Conservation (phyloP, 768 basidiomycete species). For the Mycena metata region DNA sequence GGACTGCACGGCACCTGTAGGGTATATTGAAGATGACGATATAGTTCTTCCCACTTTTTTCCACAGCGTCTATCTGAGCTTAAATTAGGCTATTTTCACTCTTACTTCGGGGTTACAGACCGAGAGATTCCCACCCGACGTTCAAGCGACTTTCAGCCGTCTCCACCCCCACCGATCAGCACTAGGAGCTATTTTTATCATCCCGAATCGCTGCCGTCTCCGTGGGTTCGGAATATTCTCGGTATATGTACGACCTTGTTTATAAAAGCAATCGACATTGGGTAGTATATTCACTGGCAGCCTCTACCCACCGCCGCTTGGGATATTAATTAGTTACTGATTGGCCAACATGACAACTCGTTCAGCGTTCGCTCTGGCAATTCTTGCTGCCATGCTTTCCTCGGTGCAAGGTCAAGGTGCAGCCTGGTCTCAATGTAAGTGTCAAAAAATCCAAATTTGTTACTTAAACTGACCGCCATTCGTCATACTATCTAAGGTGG, state of each 20-base stretch:
- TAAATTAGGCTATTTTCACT: not conserved
- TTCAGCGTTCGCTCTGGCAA: constrained; percentile 11
- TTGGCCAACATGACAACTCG: not conserved
- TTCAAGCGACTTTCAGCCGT: constrained; percentile 12
- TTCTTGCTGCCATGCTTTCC: constrained; percentile 11
- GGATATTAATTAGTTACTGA: not conserved
- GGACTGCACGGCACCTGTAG: not conserved
- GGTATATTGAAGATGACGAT: not conserved
- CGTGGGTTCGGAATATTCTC: not conserved
- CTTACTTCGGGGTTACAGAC: not conserved
- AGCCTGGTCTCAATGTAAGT: constrained; percentile 6
- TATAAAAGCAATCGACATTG: not conserved
- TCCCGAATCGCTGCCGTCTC: not conserved
- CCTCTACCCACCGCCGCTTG: constrained; percentile 1
- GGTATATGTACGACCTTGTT: not conserved
- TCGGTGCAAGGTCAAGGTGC: constrained; percentile 4
- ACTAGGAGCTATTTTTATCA: not conserved
- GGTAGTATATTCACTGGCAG: not conserved
- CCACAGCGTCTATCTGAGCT: not conserved
- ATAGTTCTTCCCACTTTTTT: not conserved
- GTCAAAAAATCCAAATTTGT: not conserved
- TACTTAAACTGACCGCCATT: constrained; percentile 5
- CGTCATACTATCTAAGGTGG: constrained; percentile 7
- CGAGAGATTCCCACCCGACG: constrained; percentile 6
- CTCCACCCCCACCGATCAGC: constrained; percentile 1